Evolutionary conservation across 345 rosid species (phyloP).

Genomic region (Capsella bursapastoris): DNA sequence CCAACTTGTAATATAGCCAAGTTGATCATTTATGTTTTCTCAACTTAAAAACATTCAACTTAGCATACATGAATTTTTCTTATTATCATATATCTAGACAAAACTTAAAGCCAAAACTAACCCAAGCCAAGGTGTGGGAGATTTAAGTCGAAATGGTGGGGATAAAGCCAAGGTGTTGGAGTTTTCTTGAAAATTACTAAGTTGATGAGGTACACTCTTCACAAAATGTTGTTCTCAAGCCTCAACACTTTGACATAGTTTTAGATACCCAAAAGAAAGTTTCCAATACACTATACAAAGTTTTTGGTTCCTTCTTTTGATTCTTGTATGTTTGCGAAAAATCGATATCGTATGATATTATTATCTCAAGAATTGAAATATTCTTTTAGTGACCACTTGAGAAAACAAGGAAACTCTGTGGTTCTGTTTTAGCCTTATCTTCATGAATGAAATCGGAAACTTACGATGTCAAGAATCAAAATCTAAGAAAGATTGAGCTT

Average conservation of each 20-base stretch:
- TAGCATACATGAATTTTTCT: too few species aligned
- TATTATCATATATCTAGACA: too few species aligned
- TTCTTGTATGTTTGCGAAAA: constrained; percentile 26
- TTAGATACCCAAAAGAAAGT: neutral
- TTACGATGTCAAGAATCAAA: constrained; percentile 27
- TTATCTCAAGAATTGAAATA: neutral
- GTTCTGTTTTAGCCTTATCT: constrained; percentile 25
- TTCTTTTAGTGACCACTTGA: constrained; percentile 21
- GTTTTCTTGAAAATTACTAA: neutral
- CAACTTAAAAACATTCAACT: too few species aligned
- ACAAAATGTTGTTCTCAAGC: neutral
- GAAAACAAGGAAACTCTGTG: constrained; percentile 8
- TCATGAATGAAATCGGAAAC: constrained; percentile 30
- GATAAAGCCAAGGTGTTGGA: neutral
- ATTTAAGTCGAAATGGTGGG: neutral
- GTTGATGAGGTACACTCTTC: constrained; percentile 3
- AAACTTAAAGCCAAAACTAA: neutral
- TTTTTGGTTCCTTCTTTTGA: neutral
- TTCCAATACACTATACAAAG: neutral
- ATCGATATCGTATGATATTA: constrained; percentile 29
- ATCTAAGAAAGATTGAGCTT: constrained; percentile 12
- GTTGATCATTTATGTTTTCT: too few species aligned
- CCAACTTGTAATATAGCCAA: too few species aligned
- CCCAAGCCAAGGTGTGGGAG: neutral
- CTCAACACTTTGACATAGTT: neutral